These are phyloP conservation scores for Colletotrichum gloeosporioides DNA, from an alignment of 2,329 filamentous ascomycete species.

Conservation along the genomic window DNA sequence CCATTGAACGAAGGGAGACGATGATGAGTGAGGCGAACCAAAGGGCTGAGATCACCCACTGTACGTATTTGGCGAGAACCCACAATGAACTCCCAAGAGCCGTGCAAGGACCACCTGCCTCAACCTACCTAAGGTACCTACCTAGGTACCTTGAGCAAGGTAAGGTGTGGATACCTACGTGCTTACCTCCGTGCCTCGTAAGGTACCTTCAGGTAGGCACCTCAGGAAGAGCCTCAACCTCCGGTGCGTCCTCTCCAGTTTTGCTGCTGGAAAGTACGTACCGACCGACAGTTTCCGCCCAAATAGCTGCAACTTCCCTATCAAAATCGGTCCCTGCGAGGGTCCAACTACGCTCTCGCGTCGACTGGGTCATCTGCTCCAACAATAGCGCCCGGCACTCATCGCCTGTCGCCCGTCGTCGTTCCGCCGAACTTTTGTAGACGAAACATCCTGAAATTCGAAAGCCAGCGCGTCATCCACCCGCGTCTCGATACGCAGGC, in stretches of 20 bases:
- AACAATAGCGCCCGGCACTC: neutral
- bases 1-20: neutral
- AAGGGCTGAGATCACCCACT: neutral
- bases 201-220: neutral
- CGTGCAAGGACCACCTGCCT: neutral
- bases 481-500: neutral
- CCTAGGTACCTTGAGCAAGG: no score
- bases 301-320: neutral
- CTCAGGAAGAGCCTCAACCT: neutral
- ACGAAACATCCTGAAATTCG: neutral
- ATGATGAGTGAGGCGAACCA: neutral
- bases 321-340: neutral
- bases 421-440: neutral
- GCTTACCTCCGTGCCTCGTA: no score
- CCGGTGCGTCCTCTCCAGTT: neutral
- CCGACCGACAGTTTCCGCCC: neutral
- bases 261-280: neutral
- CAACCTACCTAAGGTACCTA: neutral
- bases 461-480: neutral
- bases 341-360: neutral
- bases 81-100: neutral
- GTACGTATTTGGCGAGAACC: neutral
- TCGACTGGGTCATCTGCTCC: neutral
- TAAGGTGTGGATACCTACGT: no score
- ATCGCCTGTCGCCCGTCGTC: neutral